Percentiles rank a stretch among this genome's conserved stretches.
Conservation (phyloP, 2,329 filamentous ascomycete genomes). For the Fusarium sp. region DNA sequence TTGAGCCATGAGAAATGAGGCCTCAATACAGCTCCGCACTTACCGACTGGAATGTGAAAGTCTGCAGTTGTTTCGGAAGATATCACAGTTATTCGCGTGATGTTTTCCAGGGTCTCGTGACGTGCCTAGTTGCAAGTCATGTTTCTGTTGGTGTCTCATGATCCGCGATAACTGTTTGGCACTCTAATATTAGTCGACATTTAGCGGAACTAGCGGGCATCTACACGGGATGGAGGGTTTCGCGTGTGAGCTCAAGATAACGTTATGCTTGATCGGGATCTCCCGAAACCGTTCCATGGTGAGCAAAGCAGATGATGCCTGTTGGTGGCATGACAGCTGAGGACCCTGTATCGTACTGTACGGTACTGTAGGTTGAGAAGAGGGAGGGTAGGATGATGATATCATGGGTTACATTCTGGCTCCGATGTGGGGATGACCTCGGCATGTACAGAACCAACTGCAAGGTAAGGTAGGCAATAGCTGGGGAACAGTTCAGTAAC, state of each 20-base stretch:
- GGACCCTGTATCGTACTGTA: not conserved
- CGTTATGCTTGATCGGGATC: slow-evolving; percentile 26
- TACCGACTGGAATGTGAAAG: slow-evolving; percentile 7
- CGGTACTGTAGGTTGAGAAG: not conserved
- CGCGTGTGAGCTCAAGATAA: slow-evolving; percentile 3
- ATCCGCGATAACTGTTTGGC: not conserved
- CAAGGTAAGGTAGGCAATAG: not conserved
- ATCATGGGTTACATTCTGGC: slow-evolving; percentile 36
- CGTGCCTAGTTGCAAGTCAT: slow-evolving; percentile 13
- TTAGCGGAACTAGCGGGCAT: slow-evolving; percentile 8
- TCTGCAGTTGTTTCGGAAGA: slow-evolving; percentile 18
- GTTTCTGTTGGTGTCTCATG: slow-evolving; percentile 20
- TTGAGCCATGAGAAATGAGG: slow-evolving; percentile 3
- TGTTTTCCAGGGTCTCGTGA: slow-evolving; percentile 22
- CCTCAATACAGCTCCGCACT: not conserved
- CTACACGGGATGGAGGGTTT: not conserved
- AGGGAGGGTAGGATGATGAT: slow-evolving; percentile 40
- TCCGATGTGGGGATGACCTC: slow-evolving; percentile 24
- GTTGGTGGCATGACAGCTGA: slow-evolving; percentile 37
- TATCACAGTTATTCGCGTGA: slow-evolving; percentile 14
- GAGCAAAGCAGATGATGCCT: slow-evolving; percentile 33
- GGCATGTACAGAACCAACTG: not conserved
- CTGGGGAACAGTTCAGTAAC: not conserved
- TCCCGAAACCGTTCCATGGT: slow-evolving; percentile 22
- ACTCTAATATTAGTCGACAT: not conserved